Percentiles rank a stretch among this genome's conserved stretches.
phyloP scores from a whole-genome alignment of 2,329 filamentous ascomycete species.

The Neopestalotiopsis sp. region DNA sequence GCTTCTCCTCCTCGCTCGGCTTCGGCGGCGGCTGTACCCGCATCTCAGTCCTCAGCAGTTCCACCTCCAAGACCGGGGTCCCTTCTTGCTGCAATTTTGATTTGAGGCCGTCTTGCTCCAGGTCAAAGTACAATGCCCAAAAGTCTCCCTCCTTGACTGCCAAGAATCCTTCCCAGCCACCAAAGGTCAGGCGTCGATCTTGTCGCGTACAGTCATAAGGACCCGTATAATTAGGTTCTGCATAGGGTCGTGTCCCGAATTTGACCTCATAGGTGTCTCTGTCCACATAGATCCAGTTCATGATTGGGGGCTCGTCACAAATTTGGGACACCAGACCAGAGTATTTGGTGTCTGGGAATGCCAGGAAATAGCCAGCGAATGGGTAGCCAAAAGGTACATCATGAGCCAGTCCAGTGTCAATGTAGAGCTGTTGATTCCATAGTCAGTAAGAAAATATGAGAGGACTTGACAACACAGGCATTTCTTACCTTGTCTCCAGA shows the following conservation, averaged over 20 bases:
- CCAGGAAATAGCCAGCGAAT: slow-evolving; percentile 62
- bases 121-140: slow-evolving; percentile 54
- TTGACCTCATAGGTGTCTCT: slow-evolving; percentile 49
- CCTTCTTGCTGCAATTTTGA: slow-evolving; percentile 47
- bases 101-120: slow-evolving; percentile 49
- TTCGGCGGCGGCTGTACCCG: slow-evolving; percentile 29
- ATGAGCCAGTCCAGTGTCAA: slow-evolving; percentile 48
- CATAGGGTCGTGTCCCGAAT: slow-evolving; percentile 47
- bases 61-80: slow-evolving; percentile 57
- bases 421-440: slow-evolving; percentile 43
- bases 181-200: slow-evolving; percentile 53
- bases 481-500: slow-evolving; percentile 46
- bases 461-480: background rate
- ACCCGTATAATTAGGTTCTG: slow-evolving; percentile 49
- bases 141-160: slow-evolving; percentile 51
- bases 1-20: background rate
- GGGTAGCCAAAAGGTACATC: slow-evolving; percentile 49
- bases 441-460: slow-evolving; percentile 4
- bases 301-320: slow-evolving; percentile 51
- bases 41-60: slow-evolving; percentile 57
- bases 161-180: slow-evolving; percentile 55
- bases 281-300: slow-evolving; percentile 57
- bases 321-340: slow-evolving; percentile 54
- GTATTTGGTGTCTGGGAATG: slow-evolving; percentile 54
- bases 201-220: slow-evolving; percentile 57